These are phyloP conservation scores for Chytriomyces hyalinus DNA, from an alignment of 192 early-diverging fungal genomes.

Conservation along the genomic window DNA sequence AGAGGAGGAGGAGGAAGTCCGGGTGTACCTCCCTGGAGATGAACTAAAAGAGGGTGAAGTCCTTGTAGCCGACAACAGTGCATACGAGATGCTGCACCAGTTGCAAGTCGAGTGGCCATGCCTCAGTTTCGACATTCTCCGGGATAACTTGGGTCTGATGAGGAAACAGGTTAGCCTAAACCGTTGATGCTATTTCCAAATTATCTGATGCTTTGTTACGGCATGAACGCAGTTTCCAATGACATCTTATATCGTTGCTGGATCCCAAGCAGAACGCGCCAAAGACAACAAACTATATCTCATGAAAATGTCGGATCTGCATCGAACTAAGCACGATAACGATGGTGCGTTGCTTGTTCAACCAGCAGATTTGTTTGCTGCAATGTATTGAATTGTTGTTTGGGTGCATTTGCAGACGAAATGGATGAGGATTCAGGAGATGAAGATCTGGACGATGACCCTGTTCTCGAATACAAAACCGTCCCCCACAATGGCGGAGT, in stretches of 20 bases:
- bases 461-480: conserved; percentile 82
- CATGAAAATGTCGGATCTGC: conserved; percentile 94
- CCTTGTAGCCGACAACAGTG: conserved; percentile 90
- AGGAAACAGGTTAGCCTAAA: conserved; percentile 63
- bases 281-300: conserved; percentile 90
- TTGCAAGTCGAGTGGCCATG: conserved; percentile 95
- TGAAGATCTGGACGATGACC: conserved; percentile 93
- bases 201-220: not conserved
- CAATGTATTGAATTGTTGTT: no score
- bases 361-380: no score
- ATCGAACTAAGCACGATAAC: conserved; percentile 92
- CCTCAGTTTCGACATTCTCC: conserved; percentile 93
- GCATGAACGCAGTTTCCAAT: conserved; percentile 72
- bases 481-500: conserved; percentile 89
- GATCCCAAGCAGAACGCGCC: conserved; percentile 84
- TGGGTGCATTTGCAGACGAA: conserved; percentile 38
- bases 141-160: conserved; percentile 80
- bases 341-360: conserved; percentile 33
- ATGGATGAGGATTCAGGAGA: conserved; percentile 75
- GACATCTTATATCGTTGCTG: conserved; percentile 91
- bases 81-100: conserved; percentile 96
- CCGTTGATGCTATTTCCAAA: not conserved
- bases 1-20: conserved; percentile 61
- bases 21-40: conserved; percentile 91
- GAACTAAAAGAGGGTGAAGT: conserved; percentile 83